phyloP scores from a whole-genome alignment of 2,329 filamentous ascomycete species.

The Madurella fahalii region DNA sequence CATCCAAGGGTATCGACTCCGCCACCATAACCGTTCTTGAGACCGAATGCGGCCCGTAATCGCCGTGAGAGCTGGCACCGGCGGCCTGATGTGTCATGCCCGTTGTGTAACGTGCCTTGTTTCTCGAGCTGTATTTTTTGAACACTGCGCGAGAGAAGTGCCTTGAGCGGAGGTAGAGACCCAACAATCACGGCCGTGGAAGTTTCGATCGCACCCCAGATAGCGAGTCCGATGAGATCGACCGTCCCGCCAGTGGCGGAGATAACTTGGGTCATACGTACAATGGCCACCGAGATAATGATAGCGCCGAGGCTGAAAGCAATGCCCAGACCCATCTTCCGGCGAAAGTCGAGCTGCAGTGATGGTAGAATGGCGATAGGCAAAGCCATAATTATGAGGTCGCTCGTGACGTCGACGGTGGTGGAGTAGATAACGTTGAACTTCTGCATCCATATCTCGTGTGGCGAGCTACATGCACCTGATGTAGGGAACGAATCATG shows the following conservation, averaged over 20 bases:
- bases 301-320: conserved; percentile 11
- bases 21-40: conserved; percentile 8
- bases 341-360: conserved; percentile 3
- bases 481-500: not conserved
- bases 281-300: conserved; percentile 6
- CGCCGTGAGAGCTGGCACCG: not conserved
- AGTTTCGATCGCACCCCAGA: conserved; percentile 13
- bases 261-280: conserved; percentile 12
- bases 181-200: conserved; percentile 6
- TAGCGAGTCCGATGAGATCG: conserved; percentile 10
- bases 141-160: conserved; percentile 3
- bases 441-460: conserved; percentile 5
- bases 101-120: not conserved
- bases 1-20: conserved; percentile 8
- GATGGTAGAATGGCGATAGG: conserved; percentile 10
- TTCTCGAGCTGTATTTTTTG: conserved; percentile 6
- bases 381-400: conserved; percentile 12
- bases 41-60: not conserved
- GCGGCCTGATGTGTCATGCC: not conserved
- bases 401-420: conserved; percentile 6
- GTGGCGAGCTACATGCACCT: conserved; percentile 3
- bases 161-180: conserved; percentile 5
- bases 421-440: conserved; percentile 9
- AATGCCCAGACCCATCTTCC: conserved; percentile 9
- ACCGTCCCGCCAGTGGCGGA: not conserved